Conservation (phyloP, 2,329 filamentous ascomycete genomes). For the Ophidiomyces ophidiicola region DNA sequence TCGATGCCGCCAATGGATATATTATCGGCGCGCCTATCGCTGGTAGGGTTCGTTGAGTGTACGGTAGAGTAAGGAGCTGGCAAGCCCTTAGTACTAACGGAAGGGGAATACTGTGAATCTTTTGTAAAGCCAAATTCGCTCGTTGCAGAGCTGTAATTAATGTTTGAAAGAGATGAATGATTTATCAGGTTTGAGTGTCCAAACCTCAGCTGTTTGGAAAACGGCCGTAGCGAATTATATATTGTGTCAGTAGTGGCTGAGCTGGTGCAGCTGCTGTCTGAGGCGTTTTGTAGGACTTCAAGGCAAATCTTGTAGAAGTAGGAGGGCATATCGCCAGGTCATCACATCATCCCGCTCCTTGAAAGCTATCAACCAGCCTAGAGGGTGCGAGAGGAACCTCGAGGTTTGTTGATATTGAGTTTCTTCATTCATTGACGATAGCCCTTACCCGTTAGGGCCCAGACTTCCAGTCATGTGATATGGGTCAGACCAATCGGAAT, state of each 20-base stretch:
- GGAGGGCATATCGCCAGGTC: constrained; percentile 41
- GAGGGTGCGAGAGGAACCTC: too few relatives aligned
- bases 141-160: constrained; percentile 1
- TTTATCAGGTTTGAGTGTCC: constrained; percentile 3
- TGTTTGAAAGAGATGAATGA: not conserved
- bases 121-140: constrained; percentile 12
- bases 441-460: too few relatives aligned
- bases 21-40: constrained; percentile 72
- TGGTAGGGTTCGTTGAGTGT: constrained; percentile 14
- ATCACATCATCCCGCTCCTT: too few relatives aligned
- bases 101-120: too few relatives aligned
- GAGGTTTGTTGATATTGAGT: too few relatives aligned
- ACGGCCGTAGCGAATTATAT: constrained; percentile 13
- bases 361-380: too few relatives aligned
- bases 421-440: too few relatives aligned
- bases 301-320: constrained; percentile 54
- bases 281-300: constrained; percentile 40
- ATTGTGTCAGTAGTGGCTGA: constrained; percentile 7
- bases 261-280: not conserved
- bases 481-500: too few relatives aligned
- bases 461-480: too few relatives aligned
- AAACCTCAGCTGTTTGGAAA: constrained; percentile 8
- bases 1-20: constrained; percentile 73
- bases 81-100: constrained; percentile 15
- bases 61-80: constrained; percentile 35